phyloP scores from a whole-genome alignment of 495 filamentous ascomycete genomes.

The Aspergillus bridgeri region DNA sequence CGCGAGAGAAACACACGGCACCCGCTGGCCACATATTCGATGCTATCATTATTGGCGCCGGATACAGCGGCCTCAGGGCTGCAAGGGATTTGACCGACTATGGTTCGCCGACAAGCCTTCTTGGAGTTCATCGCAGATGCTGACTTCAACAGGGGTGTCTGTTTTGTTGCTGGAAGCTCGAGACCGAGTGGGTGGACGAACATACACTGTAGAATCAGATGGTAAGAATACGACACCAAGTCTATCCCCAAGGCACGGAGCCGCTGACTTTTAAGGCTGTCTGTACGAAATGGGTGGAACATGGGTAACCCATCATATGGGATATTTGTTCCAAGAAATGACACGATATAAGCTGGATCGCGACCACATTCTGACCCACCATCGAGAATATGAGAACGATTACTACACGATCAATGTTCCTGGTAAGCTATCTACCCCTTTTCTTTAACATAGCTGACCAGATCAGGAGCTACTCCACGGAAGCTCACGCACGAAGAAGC shows the following conservation, averaged over 20 bases:
- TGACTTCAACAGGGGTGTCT: conserved; percentile 7
- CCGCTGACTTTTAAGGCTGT: conserved; percentile 5
- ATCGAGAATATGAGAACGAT: conserved; percentile 8
- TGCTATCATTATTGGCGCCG: conserved; percentile 24
- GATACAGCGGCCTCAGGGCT: conserved; percentile 20
- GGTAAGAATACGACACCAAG: neutral
- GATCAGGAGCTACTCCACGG: conserved; percentile 4
- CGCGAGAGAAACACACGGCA: conserved; percentile 5
- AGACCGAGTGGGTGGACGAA: conserved; percentile 23
- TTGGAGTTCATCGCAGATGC: neutral
- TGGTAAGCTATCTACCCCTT: neutral
- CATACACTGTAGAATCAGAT: conserved; percentile 15
- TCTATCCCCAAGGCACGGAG: too few relatives aligned
- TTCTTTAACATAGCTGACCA: neutral
- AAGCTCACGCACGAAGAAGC: conserved; percentile 15
- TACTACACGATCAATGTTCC: conserved; percentile 17
- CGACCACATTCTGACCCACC: conserved; percentile 4
- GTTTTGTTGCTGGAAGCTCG: conserved; percentile 22
- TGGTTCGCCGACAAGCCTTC: conserved; percentile 15
- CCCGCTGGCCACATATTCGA: conserved; percentile 11
- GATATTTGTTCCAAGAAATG: conserved; percentile 18
- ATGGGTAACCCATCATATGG: conserved; percentile 19
- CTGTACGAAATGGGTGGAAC: conserved; percentile 25
- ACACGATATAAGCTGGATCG: conserved; percentile 20
- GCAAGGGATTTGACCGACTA: conserved; percentile 19